Base-by-base conservation (phyloP, 1,284 basidiomycete genomes). In the Singerocomus inundabilis region DNA sequence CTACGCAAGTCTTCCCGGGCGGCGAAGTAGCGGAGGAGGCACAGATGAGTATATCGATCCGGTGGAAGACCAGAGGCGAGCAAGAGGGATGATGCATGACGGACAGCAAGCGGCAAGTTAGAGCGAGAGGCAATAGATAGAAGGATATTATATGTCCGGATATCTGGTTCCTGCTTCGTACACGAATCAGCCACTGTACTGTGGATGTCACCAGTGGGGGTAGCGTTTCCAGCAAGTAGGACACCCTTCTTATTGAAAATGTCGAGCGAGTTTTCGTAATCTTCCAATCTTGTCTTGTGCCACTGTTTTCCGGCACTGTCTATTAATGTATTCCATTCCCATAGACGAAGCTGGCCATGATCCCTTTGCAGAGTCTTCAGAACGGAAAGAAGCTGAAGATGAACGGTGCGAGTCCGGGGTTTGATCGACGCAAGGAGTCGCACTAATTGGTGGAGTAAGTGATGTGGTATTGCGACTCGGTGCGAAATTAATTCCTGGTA, bases 321-420 rank as follows among this genome's bases (percentile, higher is more conserved):
- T 52, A 90, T 79, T 37, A 91, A 73, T 7, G 79, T 71, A 61
- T 90, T 91, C 85, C 88, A 90, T 64, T 90, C 80, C 74, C 80
- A 80, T 13, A 72, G 57, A 52, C 75, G 71, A 32, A 88, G 64
- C 11, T 53, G 69, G 26, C 80, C 83, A 7, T 79, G 81, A 12
- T 70, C 69, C 25, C 68, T 69, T 50, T 77, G 78, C 35, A 89
- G 69, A 30, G 73, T 75, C 36, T 75, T 76, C 52, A 89, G 59
- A 13, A 88, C 78, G 24, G 83, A 77, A 28, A 88, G 71, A 1
- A 90, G 72, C 15, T 79, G 81, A 9, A 83, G 72, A 63, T 84
- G 87, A 41, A 78, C 67, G 4, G 67, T 64, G 39, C 82, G 80
- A 4, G 82, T 84, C 54, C 78, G 81, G 16, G 82, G 79, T 31